These are phyloP conservation scores for Aspergillus ochraceus DNA, from an alignment of 2,329 filamentous ascomycete genomes.

Conservation along the genomic window DNA sequence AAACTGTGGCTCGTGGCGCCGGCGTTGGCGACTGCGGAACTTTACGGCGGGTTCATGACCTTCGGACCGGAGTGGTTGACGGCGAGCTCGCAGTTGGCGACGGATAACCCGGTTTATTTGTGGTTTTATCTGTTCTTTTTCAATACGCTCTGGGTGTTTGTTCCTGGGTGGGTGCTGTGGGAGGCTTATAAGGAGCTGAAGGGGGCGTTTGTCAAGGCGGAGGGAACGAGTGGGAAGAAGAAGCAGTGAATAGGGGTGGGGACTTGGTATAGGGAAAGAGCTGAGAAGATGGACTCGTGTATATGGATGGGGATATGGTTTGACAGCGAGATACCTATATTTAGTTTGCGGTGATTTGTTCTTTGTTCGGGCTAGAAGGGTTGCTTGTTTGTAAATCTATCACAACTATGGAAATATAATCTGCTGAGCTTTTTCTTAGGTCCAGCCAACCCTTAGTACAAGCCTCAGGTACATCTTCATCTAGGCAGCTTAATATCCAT, in stretches of 20 bases:
- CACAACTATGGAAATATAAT: too few species aligned
- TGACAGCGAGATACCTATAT: not conserved
- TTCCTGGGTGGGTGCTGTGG: constrained; percentile 59
- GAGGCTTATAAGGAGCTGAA: constrained; percentile 51
- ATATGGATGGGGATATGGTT: not conserved
- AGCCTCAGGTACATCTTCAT: too few species aligned
- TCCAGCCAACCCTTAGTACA: too few species aligned
- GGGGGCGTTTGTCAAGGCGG: constrained; percentile 34
- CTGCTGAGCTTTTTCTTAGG: too few species aligned
- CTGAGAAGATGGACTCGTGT: too few species aligned
- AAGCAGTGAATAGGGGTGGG: constrained; percentile 10
- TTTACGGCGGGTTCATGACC: constrained; percentile 66
- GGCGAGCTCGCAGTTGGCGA: constrained; percentile 58
- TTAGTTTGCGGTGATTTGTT: not conserved
- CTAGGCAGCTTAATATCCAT: not conserved
- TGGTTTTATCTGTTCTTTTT: constrained; percentile 66
- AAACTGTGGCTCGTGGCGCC: constrained; percentile 58
- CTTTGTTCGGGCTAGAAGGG: not conserved
- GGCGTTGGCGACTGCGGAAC: constrained; percentile 61
- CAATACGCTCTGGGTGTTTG: constrained; percentile 63
- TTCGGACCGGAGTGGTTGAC: constrained; percentile 66
- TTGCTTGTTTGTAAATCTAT: not conserved
- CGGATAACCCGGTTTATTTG: constrained; percentile 60
- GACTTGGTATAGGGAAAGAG: not conserved
- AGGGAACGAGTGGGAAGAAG: constrained; percentile 23